A percentile compares a stretch with the other conserved stretches of the same genome.
phyloP scores from a whole-genome alignment of 2,329 filamentous ascomycete genomes.

The Microcera coccophila region DNA sequence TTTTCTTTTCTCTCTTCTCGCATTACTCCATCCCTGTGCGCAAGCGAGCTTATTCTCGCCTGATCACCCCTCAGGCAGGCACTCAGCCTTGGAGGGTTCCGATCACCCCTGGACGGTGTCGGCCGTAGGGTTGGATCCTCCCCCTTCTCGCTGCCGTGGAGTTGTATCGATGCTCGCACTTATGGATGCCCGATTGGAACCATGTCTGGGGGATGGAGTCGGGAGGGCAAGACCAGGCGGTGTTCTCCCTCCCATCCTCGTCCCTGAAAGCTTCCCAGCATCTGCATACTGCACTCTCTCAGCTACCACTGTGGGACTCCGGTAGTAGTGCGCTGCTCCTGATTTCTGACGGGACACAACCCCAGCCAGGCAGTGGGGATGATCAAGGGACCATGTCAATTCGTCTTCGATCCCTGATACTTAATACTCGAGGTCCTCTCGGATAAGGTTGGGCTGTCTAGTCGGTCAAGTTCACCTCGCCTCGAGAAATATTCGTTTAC shows the following conservation, averaged over 20 bases:
- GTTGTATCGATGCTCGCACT: slow-evolving; percentile 3
- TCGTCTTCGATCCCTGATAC: not conserved
- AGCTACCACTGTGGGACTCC: slow-evolving; percentile 8
- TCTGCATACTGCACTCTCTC: no score
- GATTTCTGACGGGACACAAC: slow-evolving; percentile 8
- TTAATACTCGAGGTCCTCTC: slow-evolving; percentile 10
- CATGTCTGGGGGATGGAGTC: slow-evolving; percentile 1
- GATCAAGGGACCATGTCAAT: not conserved
- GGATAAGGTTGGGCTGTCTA: not conserved
- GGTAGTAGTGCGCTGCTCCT: slow-evolving; percentile 3
- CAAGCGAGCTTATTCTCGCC: slow-evolving; percentile 14
- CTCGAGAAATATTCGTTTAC: slow-evolving; percentile 8
- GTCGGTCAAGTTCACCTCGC: slow-evolving; percentile 7
- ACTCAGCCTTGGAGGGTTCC: slow-evolving; percentile 13
- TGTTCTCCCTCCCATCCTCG: not conserved
- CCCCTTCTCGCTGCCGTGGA: not conserved
- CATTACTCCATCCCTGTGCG: not conserved
- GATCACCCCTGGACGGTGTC: slow-evolving; percentile 8
- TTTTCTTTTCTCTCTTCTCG: no score
- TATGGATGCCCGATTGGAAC: no score
- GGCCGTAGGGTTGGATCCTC: slow-evolving; percentile 3
- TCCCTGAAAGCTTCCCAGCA: slow-evolving; percentile 8
- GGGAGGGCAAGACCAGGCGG: no score
- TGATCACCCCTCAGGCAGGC: slow-evolving; percentile 11
- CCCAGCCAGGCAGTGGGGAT: slow-evolving; percentile 6